A percentile compares a stretch with the other conserved stretches of the same genome.
These are phyloP conservation scores for Sorghum bicolor DNA, from an alignment of 176 grass and related monocot genomes.

Conservation along the genomic window Sorghum_bicolor_NCBIv3 NC_012871.2:54582001-54582500, in stretches of 20 bases:
- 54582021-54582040: conserved; percentile 81
- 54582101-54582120: conserved; percentile 27
- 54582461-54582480: conserved; percentile 75
- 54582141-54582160: neutral
- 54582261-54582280: neutral
- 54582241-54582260: neutral
- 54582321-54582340: conserved; percentile 3
- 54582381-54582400: conserved; percentile 77
- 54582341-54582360: conserved; percentile 18
- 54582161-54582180: neutral
- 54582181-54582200: neutral
- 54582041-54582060: conserved; percentile 76
- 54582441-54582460: conserved; percentile 86
- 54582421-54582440: conserved; percentile 88
- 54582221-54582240: neutral
- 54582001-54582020: conserved; percentile 77
- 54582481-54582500: conserved; percentile 52
- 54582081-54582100: conserved; percentile 81
- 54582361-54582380: conserved; percentile 23
- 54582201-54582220: neutral
- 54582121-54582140: conserved; percentile 10
- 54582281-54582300: neutral
- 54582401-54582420: conserved; percentile 88
- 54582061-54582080: conserved; percentile 86
- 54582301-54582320: neutral